Conservation (phyloP, 306 rosid genomes). For the Urtica urens region DNA sequence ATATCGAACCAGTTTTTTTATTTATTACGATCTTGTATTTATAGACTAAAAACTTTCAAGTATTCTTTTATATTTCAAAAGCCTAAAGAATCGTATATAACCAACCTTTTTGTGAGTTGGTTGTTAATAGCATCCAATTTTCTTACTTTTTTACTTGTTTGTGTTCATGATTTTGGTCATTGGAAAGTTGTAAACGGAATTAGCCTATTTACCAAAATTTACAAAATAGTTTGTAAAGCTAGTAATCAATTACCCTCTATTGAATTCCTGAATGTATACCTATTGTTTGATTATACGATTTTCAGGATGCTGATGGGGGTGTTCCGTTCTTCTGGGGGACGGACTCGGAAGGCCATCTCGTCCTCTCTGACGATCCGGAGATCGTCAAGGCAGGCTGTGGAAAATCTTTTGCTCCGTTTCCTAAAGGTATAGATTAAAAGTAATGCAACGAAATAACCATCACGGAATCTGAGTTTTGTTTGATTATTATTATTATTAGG, state of each 20-base stretch:
- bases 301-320: slow-evolving; percentile 75
- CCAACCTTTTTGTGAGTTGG: background rate
- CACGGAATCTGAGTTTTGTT: background rate
- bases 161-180: slow-evolving; percentile 1
- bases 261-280: slow-evolving; percentile 10
- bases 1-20: no score
- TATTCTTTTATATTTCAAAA: no score
- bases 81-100: no score
- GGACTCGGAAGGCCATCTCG: slow-evolving; percentile 81
- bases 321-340: slow-evolving; percentile 96
- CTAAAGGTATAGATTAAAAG: slow-evolving; percentile 49
- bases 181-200: no score
- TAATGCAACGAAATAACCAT: background rate
- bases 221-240: no score
- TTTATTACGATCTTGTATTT: no score
- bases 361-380: slow-evolving; percentile 61
- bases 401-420: slow-evolving; percentile 88
- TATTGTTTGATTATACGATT: background rate
- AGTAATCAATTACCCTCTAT: no score
- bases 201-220: no score
- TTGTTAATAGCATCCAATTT: no score
- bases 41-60: no score
- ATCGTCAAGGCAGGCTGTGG: slow-evolving; percentile 67
- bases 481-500: slow-evolving; percentile 26
- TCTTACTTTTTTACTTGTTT: no score